These are phyloP conservation scores for Cryptosporidium sp. DNA, from an alignment of 169 alveolate genomes.

Conservation along the genomic window DNA sequence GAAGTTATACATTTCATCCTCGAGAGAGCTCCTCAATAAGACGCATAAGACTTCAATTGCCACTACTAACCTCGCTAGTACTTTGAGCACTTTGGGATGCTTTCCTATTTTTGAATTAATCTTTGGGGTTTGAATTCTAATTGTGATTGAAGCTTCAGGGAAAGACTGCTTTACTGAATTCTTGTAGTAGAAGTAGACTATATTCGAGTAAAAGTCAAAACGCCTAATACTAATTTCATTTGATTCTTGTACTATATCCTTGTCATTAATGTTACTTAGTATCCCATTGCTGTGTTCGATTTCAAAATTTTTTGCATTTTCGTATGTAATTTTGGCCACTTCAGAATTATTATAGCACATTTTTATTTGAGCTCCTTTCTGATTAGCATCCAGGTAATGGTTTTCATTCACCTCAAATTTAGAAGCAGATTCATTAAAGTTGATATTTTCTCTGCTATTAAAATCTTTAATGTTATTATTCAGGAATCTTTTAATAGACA, in stretches of 20 bases:
- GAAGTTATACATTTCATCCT: conserved; percentile 36
- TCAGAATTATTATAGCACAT: not conserved
- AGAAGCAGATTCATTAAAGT: too few species aligned
- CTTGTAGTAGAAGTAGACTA: conserved; percentile 41
- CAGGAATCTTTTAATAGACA: conserved; percentile 15
- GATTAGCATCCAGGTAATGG: too few species aligned
- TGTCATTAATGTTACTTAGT: too few species aligned
- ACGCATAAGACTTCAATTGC: conserved; percentile 46
- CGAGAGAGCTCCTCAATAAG: not conserved
- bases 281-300: not conserved
- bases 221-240: not conserved
- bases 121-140: conserved; percentile 41
- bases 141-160: conserved; percentile 30
- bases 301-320: not conserved
- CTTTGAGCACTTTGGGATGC: conserved; percentile 9
- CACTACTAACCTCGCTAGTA: conserved; percentile 20
- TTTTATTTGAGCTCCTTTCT: not conserved
- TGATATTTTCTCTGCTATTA: not conserved
- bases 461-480: not conserved
- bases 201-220: conserved; percentile 21
- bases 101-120: conserved; percentile 2
- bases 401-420: not conserved
- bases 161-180: not conserved
- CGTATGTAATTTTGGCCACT: not conserved
- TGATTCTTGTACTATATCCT: not conserved